phyloP scores from a whole-genome alignment of 2,329 filamentous ascomycete species.

The Trichophyton mentagrophytes region DNA sequence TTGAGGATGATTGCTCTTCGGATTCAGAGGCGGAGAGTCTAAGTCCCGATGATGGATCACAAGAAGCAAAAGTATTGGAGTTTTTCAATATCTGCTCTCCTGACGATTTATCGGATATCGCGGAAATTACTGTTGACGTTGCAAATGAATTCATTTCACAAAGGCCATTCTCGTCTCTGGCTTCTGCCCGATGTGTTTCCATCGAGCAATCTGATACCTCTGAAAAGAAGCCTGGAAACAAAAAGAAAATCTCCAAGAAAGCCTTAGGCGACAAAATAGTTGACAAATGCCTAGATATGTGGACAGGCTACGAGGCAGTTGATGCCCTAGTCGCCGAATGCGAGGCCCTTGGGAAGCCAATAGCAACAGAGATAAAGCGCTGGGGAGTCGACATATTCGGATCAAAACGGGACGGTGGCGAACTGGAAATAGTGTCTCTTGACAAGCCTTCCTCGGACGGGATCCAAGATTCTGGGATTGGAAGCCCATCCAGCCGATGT shows the following conservation, averaged over 20 bases:
- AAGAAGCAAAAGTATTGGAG: conserved; percentile 51
- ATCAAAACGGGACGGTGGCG: conserved; percentile 41
- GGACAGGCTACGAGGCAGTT: conserved; percentile 66
- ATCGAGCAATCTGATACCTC: conserved; percentile 18
- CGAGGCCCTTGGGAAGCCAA: conserved; percentile 55
- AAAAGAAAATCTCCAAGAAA: conserved; percentile 36
- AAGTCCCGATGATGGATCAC: conserved; percentile 30
- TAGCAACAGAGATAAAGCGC: conserved; percentile 50
- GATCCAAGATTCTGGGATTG: conserved; percentile 53
- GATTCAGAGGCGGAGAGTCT: conserved; percentile 27
- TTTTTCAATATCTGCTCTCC: conserved; percentile 72
- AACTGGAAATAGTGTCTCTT: conserved; percentile 48
- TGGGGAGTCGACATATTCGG: conserved; percentile 58
- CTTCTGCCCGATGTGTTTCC: conserved; percentile 54
- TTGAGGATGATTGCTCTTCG: conserved; percentile 36
- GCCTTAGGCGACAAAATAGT: conserved; percentile 55
- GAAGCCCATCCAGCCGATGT: conserved; percentile 43
- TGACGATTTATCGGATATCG: conserved; percentile 69
- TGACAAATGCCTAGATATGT: conserved; percentile 58
- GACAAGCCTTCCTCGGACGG: conserved; percentile 28
- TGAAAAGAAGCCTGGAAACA: conserved; percentile 29
- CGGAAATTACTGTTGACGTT: conserved; percentile 56
- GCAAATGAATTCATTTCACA: conserved; percentile 58
- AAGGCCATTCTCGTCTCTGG: conserved; percentile 59
- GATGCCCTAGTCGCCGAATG: conserved; percentile 69